A percentile compares a stretch with the other conserved stretches of the same genome.
phyloP scores from a whole-genome alignment of 192 early-diverging fungal genomes.

The Linnemannia schmuckeri region DNA sequence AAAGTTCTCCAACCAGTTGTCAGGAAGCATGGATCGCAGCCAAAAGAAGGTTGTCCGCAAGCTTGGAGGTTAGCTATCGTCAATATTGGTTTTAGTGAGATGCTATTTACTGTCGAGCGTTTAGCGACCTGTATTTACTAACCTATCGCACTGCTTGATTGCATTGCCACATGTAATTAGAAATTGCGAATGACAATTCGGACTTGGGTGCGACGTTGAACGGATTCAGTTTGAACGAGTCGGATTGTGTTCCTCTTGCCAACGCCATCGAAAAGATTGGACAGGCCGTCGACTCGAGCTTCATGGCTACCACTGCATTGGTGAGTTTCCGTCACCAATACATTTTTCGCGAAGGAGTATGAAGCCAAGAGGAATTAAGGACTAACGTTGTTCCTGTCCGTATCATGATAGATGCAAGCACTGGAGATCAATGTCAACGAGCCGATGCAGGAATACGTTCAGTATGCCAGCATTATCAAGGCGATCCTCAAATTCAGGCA shows the following conservation, averaged over 20 bases:
- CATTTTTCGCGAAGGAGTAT: background rate
- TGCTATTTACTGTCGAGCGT: background rate
- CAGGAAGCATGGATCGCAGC: conserved; percentile 76
- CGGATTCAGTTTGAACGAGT: conserved; percentile 93
- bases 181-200: conserved; percentile 82
- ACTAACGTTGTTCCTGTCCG: background rate
- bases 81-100: background rate
- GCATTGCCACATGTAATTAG: conserved; percentile 40
- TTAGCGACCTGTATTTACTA: background rate
- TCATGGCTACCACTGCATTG: conserved; percentile 80
- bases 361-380: background rate
- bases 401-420: conserved; percentile 56
- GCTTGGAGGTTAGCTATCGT: conserved; percentile 62
- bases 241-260: conserved; percentile 68
- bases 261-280: conserved; percentile 93
- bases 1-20: conserved; percentile 86
- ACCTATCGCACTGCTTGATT: background rate
- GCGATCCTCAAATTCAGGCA: conserved; percentile 88
- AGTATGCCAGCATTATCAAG: conserved; percentile 90
- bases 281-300: conserved; percentile 89
- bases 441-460: conserved; percentile 90
- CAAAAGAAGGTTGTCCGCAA: conserved; percentile 81
- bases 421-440: conserved; percentile 87
- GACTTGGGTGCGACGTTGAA: conserved; percentile 95
- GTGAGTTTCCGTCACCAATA: conserved; percentile 39